Evolutionary conservation across 768 basidiomycete genomes (phyloP).

Genomic region (Russula vinacea): DNA sequence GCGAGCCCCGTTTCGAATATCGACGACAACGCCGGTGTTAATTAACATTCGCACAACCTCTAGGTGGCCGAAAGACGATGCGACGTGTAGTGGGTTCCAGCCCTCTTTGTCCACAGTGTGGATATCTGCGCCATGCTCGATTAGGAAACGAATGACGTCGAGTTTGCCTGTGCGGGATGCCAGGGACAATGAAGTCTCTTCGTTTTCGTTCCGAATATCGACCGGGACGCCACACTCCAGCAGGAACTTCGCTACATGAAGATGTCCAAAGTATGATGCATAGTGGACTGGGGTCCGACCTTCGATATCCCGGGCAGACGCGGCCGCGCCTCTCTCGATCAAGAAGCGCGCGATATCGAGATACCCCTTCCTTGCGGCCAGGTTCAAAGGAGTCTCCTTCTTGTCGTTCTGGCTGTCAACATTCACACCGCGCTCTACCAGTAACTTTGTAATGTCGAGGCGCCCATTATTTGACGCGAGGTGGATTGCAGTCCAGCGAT

Average conservation of each 20-base stretch:
- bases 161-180: not conserved
- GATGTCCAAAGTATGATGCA: not conserved
- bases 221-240: not conserved
- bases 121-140: not conserved
- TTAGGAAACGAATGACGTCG: not conserved
- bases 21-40: not conserved
- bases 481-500: not conserved
- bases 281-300: not conserved
- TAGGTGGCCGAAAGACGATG: not conserved
- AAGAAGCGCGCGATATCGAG: not conserved
- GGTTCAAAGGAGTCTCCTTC: not conserved
- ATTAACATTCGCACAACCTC: not conserved
- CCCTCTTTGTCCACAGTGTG: not conserved
- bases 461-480: not conserved
- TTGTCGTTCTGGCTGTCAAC: not conserved
- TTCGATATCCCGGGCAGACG: not conserved
- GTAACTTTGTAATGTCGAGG: not conserved
- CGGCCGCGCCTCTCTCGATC: not conserved
- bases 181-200: not conserved
- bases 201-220: not conserved
- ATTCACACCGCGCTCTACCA: not conserved
- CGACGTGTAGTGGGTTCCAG: not conserved
- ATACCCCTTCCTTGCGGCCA: not conserved
- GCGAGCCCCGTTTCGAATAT: not conserved
- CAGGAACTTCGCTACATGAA: not conserved